Base-by-base conservation (phyloP, 1,284 basidiomycete genomes). In the Austroboletus rostrupii region DNA sequence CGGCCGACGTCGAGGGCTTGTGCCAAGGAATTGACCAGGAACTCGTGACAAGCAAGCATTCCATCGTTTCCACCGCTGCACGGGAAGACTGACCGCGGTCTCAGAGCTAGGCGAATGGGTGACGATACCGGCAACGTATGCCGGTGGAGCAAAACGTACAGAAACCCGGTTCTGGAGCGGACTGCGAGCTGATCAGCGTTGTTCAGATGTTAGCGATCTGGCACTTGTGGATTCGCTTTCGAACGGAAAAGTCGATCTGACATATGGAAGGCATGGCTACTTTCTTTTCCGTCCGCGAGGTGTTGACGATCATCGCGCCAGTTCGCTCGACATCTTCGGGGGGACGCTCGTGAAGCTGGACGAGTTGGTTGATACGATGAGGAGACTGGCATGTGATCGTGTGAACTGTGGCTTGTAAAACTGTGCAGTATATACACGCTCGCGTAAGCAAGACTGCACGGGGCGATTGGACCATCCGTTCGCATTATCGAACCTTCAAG, bases 1-100 rank as follows among this genome's bases (percentile, higher is more conserved):
- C 97, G 0, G 97, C 97, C 5, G 97, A 99, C 61, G 94, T 99
- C 5, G 97, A 99, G 68, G 97, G 97, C 0, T 73, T 99, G 29
- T 99, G 97, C 69, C 85, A 94, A 71, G 97, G 97, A 1, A 95
- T 99, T 53, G 97, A 99, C 65, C 83, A 93, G 66, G 83, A 88
- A 26, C 79, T 99, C 8, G 96, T 99, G 7, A 58, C 71, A 56
- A 85, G 95, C 91, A 58, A 58, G 86, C 64, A 35, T 23, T 35
- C n/a, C 17, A 17, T 40, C 2, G 9, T 19, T n/a, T 37, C 32
- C 11, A 3, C n/a, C 12, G 19, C 28, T n/a, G 17, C 12, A 14
- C 13, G 13, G n/a, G 26, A 29, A 47, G 33, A 47, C 50, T 63
- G 45, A 65, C 45, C 20, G 20, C 2, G 7, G 32, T 46, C 26